phyloP scores from a whole-genome alignment of 2,329 filamentous ascomycete genomes.

The Fusarium sp. region DNA sequence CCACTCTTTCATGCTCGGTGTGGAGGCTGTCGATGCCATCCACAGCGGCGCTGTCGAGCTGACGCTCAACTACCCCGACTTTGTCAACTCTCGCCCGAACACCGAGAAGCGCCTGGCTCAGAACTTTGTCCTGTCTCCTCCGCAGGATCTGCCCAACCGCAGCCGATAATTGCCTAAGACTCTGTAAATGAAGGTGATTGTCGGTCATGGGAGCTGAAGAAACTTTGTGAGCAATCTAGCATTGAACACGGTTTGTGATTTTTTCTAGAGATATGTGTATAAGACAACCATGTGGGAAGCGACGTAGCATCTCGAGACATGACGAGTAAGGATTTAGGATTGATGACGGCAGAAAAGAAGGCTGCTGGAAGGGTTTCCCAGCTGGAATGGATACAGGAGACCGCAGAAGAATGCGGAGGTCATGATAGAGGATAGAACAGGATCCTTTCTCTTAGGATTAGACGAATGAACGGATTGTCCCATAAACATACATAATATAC shows the following conservation, averaged over 20 bases:
- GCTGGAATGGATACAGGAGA: constrained; percentile 42
- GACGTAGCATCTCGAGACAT: constrained; percentile 40
- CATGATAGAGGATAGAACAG: constrained; percentile 49
- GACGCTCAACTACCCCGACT: constrained; percentile 96
- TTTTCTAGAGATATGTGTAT: constrained; percentile 45
- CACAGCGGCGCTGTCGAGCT: constrained; percentile 91
- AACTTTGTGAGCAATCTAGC: constrained; percentile 33
- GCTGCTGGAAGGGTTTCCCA: constrained; percentile 42
- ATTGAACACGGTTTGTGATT: constrained; percentile 43
- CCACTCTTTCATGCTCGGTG: constrained; percentile 97
- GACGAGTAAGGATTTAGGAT: constrained; percentile 47
- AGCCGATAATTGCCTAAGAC: constrained; percentile 51
- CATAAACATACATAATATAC: constrained; percentile 42
- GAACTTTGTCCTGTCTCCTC: constrained; percentile 58
- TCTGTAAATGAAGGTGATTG: constrained; percentile 50
- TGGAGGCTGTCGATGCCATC: constrained; percentile 93
- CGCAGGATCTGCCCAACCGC: constrained; percentile 57
- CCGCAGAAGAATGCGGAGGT: constrained; percentile 31
- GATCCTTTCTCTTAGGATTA: constrained; percentile 44
- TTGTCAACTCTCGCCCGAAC: constrained; percentile 87
- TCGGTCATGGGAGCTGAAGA: constrained; percentile 37
- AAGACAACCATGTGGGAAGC: constrained; percentile 42
- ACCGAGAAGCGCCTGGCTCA: constrained; percentile 62
- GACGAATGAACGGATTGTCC: constrained; percentile 49
- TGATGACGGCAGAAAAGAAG: constrained; percentile 43